Conservation (phyloP, 768 basidiomycete genomes). For the Coprinopsis sp. region DNA sequence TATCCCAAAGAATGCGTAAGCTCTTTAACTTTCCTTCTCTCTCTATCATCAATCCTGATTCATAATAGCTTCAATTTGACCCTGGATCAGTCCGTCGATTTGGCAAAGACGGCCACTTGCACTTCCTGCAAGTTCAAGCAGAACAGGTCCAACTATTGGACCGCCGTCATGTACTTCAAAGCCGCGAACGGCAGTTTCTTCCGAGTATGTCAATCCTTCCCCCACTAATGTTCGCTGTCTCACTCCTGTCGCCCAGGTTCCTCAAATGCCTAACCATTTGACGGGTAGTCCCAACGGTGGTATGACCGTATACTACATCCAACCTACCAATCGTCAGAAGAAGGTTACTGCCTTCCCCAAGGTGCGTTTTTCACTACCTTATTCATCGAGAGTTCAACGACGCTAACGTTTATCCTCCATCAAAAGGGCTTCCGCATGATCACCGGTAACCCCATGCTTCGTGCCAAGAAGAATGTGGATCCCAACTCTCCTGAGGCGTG, state of each 20-base stretch:
- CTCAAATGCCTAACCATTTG: slow-evolving; percentile 10
- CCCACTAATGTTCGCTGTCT: neutral
- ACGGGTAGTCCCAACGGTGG: slow-evolving; percentile 10
- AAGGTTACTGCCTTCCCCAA: slow-evolving; percentile 9
- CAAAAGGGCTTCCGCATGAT: slow-evolving; percentile 14
- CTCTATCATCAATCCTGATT: neutral
- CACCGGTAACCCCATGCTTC: slow-evolving; percentile 12
- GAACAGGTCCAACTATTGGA: slow-evolving; percentile 13
- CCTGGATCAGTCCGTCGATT: slow-evolving; percentile 3
- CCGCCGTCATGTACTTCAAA: slow-evolving; percentile 11
- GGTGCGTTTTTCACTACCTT: neutral
- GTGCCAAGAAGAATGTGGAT: slow-evolving; percentile 3
- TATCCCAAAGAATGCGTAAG: slow-evolving; percentile 1
- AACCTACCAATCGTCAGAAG: slow-evolving; percentile 5
- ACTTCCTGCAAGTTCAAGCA: slow-evolving; percentile 12
- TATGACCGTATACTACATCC: slow-evolving; percentile 12
- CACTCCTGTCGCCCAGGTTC: slow-evolving; percentile 1
- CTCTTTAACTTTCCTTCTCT: neutral
- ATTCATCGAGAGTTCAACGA: too few relatives aligned
- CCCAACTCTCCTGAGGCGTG: slow-evolving; percentile 9
- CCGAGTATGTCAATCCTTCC: slow-evolving; percentile 2
- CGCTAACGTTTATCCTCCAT: too few relatives aligned
- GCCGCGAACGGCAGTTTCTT: slow-evolving; percentile 4
- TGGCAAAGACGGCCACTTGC: slow-evolving; percentile 5
- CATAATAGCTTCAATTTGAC: slow-evolving; percentile 6